Evolutionary conservation across 164 flowering plant species (phyloP), one percentile per base, ranked within the genome.

Genomic region (Stephania cephalantha): DNA sequence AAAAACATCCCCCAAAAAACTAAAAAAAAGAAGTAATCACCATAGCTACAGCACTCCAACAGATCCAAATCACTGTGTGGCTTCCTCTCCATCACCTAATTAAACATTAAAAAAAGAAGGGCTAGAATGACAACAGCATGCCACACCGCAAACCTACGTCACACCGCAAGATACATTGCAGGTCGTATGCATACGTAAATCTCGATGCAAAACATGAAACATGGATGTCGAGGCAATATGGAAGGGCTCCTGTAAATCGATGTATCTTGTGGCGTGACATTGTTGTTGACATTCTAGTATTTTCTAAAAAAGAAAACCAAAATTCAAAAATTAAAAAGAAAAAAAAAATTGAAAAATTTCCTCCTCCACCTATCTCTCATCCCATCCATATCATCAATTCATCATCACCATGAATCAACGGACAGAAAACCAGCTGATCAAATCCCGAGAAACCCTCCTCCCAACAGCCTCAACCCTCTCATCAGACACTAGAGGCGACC

Each of bases 401-500:
- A 3, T 50, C 10, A 9, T 13, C 25, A 44, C 18, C 52, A 15
- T 25, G 6, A 35, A 35, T 25, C 82, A 82, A 22, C 82, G 78
- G 70, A 73, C 2, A 22, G 86, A 75, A 74, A 85, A 82, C 88
- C 87, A 84, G 9, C 74, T 3, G 65, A 81, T 22, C 22, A 85
- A 75, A 50, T 82, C 86, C 6, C 69, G 73, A 5, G 78, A 76
- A 55, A 84, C 78, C 71, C 85, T 85, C 68, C 76, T 71, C 65
- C 77, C 76, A 64, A 79, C 35, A 45, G 30, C 35, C 5, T 25
- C 44, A 44, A 83, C 75, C 70, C 82, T 74, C 72, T 75, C 71
- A 1, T 79, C 80, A 7, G 82, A 58, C 9, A 79, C 73, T 22
- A 89, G 58, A 4, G 87, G 84, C n/a, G 84, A 81, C 13, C 97